A percentile compares a stretch with the other conserved stretches of the same genome.
Conservation (phyloP, 306 rosid species). For the Geum urbanum region DNA sequence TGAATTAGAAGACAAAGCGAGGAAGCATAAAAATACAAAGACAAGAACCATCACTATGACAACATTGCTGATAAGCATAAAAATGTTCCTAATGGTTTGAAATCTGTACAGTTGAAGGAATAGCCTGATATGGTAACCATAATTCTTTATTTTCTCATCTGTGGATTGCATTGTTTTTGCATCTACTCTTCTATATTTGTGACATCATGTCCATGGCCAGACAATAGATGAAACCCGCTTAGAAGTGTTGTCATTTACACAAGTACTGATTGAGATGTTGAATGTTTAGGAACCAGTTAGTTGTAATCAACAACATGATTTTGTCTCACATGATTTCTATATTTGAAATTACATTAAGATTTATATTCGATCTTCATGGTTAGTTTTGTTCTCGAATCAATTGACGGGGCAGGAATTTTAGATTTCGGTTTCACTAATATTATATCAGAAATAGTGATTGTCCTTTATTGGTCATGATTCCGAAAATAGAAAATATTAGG, state of each 20-base stretch:
- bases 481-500: no score
- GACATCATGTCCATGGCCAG: not conserved
- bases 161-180: not conserved
- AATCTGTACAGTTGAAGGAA: constrained; percentile 17
- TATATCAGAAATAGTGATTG: no score
- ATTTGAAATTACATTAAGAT: not conserved
- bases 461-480: no score
- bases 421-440: no score
- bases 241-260: not conserved
- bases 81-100: constrained; percentile 3
- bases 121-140: constrained; percentile 16
- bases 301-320: not conserved
- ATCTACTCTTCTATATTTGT: not conserved
- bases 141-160: constrained; percentile 5
- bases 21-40: constrained; percentile 20
- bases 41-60: constrained; percentile 10
- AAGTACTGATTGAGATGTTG: not conserved
- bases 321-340: not conserved
- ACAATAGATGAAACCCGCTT: not conserved
- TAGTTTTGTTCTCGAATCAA: no score
- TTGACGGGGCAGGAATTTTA: no score
- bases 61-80: not conserved
- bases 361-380: no score
- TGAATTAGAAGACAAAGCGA: constrained; percentile 19
- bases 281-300: constrained; percentile 2